A percentile compares a stretch with the other conserved stretches of the same genome.
Evolutionary conservation across 805 yeast species (phyloP).

Genomic region (Pichia gijzeniarum): DNA sequence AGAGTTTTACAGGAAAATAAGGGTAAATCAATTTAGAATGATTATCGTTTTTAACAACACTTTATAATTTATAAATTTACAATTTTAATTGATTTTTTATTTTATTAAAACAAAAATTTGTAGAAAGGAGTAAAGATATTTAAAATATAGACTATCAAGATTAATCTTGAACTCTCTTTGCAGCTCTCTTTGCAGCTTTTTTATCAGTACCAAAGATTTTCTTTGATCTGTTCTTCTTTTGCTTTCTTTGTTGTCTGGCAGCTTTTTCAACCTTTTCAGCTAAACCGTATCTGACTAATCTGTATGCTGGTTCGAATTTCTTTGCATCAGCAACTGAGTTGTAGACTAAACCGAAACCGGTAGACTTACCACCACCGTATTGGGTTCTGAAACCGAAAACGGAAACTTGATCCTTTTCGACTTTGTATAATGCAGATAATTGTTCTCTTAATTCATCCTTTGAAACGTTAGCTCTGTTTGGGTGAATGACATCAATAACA

Average conservation of each 20-base stretch:
- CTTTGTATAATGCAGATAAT: constrained; percentile 56
- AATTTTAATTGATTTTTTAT: constrained; percentile 5
- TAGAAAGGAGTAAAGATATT: constrained; percentile 2
- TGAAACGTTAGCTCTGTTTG: constrained; percentile 98
- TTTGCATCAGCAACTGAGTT: constrained; percentile 96
- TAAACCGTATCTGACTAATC: constrained; percentile 98
- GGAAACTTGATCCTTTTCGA: constrained; percentile 67
- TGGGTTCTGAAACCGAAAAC: constrained; percentile 99
- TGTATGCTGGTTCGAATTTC: constrained; percentile 98
- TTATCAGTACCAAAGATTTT: constrained; percentile 98
- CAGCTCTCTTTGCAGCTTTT: constrained; percentile 87
- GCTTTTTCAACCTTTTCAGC: constrained; percentile 95
- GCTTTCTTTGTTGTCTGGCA: constrained; percentile 99
- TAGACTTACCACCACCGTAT: constrained; percentile 99
- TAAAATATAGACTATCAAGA: constrained; percentile 3
- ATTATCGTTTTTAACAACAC: neutral
- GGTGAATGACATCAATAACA: constrained; percentile 99
- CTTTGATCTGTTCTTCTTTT: constrained; percentile 99
- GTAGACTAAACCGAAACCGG: constrained; percentile 99
- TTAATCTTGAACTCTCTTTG: constrained; percentile 86
- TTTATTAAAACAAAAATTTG: constrained; percentile 6
- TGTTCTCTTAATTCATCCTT: constrained; percentile 95
- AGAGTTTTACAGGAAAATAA: constrained; percentile 52
- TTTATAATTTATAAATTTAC: constrained; percentile 2
- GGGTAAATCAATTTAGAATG: constrained; percentile 25